phyloP scores from a whole-genome alignment of 1,139 yeast genomes.

The Candida sp. region DNA sequence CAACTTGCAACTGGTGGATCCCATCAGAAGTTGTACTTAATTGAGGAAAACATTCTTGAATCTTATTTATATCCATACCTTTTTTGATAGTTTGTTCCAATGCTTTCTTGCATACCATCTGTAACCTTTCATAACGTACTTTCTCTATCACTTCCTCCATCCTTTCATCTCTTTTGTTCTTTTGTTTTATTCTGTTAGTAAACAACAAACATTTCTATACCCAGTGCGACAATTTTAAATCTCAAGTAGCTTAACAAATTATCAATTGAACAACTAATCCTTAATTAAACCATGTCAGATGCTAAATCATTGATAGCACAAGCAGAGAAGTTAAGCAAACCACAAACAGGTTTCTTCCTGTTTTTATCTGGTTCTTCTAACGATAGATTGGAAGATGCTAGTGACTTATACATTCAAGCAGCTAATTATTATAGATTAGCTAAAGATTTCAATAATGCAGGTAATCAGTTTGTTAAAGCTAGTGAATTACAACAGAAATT shows the following conservation, averaged over 20 bases:
- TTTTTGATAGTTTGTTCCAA: constrained; percentile 61
- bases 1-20: constrained; percentile 46
- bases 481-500: constrained; percentile 76
- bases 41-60: constrained; percentile 66
- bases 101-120: constrained; percentile 61
- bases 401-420: constrained; percentile 86
- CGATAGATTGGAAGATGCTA: constrained; percentile 82
- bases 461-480: constrained; percentile 80
- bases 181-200: too few relatives aligned
- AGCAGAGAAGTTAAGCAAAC: constrained; percentile 48
- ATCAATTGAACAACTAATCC: too few relatives aligned
- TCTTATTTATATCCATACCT: constrained; percentile 56
- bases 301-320: constrained; percentile 39
- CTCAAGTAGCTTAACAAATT: too few relatives aligned
- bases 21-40: constrained; percentile 52
- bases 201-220: too few relatives aligned
- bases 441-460: constrained; percentile 72
- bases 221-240: too few relatives aligned
- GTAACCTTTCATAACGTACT: constrained; percentile 52
- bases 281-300: constrained; percentile 32
- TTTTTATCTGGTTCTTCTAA: constrained; percentile 70
- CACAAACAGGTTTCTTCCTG: constrained; percentile 73
- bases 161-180: neutral
- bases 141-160: constrained; percentile 15
- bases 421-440: constrained; percentile 81